Percentiles rank a stretch among this genome's conserved stretches.
phyloP scores from a whole-genome alignment of 495 filamentous ascomycete species.

The Haplographium delicatum region DNA sequence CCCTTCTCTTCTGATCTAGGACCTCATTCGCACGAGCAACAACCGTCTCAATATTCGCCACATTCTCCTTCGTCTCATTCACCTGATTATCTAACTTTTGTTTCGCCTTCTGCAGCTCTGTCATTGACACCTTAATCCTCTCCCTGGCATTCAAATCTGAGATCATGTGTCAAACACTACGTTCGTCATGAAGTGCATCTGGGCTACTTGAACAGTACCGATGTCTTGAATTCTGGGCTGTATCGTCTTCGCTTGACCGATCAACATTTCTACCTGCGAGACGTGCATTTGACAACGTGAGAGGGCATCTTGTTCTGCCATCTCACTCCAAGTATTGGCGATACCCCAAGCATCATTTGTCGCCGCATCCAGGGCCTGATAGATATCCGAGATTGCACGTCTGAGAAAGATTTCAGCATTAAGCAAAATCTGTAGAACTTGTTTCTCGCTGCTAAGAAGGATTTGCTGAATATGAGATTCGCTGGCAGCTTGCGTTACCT shows the following conservation, averaged over 20 bases:
- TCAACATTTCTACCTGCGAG: conserved; percentile 32
- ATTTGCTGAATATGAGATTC: conserved; percentile 23
- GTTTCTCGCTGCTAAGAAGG: conserved; percentile 24
- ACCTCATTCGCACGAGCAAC: conserved; percentile 22
- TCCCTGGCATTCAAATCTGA: conserved; percentile 41
- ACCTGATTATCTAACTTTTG: conserved; percentile 21
- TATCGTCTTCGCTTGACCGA: conserved; percentile 26
- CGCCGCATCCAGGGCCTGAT: conserved; percentile 26
- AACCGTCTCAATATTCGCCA: conserved; percentile 16
- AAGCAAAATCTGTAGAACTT: conserved; percentile 21
- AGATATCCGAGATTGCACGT: conserved; percentile 11
- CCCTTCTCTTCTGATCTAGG: conserved; percentile 29
- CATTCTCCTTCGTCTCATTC: conserved; percentile 20
- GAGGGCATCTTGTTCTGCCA: conserved; percentile 39
- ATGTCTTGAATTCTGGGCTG: conserved; percentile 23
- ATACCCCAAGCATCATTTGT: conserved; percentile 29
- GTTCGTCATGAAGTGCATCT: conserved; percentile 36
- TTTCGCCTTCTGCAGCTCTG: conserved; percentile 27
- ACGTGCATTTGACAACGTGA: conserved; percentile 28
- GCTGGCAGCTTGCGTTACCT: conserved; percentile 22
- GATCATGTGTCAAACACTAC: conserved; percentile 44
- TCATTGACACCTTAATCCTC: conserved; percentile 35
- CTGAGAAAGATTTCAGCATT: conserved; percentile 15
- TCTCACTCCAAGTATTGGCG: conserved; percentile 26
- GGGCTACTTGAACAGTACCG: conserved; percentile 27